Conservation (phyloP, 805 yeast genomes). For the Lachancea mirantina region DNA sequence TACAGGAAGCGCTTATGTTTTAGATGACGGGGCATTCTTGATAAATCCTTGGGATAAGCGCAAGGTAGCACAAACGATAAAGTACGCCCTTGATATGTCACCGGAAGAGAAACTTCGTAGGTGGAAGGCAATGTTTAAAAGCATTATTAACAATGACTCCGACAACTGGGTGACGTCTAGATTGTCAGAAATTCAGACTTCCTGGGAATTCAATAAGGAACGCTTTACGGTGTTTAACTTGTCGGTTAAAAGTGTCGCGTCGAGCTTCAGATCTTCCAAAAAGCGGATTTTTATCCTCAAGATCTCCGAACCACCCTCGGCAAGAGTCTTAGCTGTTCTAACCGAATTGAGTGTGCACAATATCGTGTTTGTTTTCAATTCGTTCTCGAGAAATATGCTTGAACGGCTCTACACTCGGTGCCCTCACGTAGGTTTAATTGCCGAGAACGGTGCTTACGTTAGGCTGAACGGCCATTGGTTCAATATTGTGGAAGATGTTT, state of each 20-base stretch:
- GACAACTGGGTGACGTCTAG: slow-evolving; percentile 64
- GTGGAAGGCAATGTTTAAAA: slow-evolving; percentile 56
- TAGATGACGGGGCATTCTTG: slow-evolving; percentile 61
- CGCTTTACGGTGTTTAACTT: slow-evolving; percentile 31
- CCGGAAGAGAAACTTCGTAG: slow-evolving; percentile 48
- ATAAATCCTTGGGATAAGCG: slow-evolving; percentile 89
- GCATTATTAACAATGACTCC: slow-evolving; percentile 62
- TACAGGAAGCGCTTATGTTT: slow-evolving; percentile 84
- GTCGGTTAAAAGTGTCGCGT: slow-evolving; percentile 23
- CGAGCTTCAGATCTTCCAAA: slow-evolving; percentile 26
- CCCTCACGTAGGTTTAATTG: slow-evolving; percentile 70
- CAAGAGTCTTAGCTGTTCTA: slow-evolving; percentile 50
- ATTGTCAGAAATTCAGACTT: slow-evolving; percentile 42
- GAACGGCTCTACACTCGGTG: slow-evolving; percentile 62
- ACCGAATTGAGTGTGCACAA: slow-evolving; percentile 57
- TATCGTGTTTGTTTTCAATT: slow-evolving; percentile 64
- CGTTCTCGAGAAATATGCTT: slow-evolving; percentile 54
- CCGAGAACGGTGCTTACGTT: slow-evolving; percentile 84
- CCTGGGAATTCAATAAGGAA: slow-evolving; percentile 46
- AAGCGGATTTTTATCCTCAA: slow-evolving; percentile 42
- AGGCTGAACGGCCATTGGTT: slow-evolving; percentile 54
- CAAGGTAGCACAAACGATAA: slow-evolving; percentile 56
- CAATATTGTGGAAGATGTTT: slow-evolving; percentile 49
- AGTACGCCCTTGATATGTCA: slow-evolving; percentile 58
- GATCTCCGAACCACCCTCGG: slow-evolving; percentile 50